phyloP scores from a whole-genome alignment of 139 green algal genomes.

The Chlamydomonas asymmetrica region DNA sequence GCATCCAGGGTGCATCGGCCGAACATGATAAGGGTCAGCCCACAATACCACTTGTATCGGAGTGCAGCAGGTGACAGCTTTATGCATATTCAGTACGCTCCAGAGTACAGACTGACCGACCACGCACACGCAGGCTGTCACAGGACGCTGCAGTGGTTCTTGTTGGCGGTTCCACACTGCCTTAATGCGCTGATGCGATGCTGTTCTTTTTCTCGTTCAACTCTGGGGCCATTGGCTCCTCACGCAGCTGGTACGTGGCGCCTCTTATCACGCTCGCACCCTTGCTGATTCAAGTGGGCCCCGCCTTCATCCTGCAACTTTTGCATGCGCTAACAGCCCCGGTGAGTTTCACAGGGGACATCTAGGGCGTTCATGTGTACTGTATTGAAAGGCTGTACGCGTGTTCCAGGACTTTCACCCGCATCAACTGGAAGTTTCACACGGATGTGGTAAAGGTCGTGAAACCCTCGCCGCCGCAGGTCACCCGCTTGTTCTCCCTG shows the following conservation, averaged over 20 bases:
- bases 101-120: no score
- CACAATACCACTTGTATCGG: no score
- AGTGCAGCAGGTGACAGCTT: no score
- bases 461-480: neutral
- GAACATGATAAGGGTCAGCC: no score
- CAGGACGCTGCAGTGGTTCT: no score
- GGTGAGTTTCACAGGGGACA: neutral
- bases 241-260: neutral
- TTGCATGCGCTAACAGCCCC: neutral
- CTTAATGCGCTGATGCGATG: no score
- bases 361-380: no score
- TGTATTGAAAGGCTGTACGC: no score
- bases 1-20: no score
- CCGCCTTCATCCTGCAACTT: neutral
- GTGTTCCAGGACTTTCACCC: neutral
- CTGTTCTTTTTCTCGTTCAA: conserved; percentile 19
- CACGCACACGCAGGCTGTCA: no score
- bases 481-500: neutral
- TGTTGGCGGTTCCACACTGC: no score
- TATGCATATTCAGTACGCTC: no score
- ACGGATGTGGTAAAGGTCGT: neutral
- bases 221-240: neutral
- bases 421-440: neutral
- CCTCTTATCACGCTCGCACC: conserved; percentile 6
- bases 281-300: neutral